Evolutionary conservation across 192 early-diverging fungal species (phyloP), one percentile per base, ranked within the genome.

Genomic region (Gaertneriomyces semiglobifer): DNA sequence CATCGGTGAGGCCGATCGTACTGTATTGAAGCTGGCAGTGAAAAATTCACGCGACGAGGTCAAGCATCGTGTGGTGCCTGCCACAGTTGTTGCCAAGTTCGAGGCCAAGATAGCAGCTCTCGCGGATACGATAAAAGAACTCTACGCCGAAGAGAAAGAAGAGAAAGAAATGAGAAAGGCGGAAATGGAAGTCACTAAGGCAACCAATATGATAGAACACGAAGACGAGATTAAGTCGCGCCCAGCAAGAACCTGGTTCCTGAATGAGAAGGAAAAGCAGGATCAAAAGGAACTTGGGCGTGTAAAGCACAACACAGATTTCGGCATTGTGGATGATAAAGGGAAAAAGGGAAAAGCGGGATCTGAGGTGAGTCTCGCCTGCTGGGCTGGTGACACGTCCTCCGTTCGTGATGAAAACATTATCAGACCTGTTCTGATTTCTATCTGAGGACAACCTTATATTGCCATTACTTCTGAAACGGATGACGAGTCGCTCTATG

Each of bases 241-340:
- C 45, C 97, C 97, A 25, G 89, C 88, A 41, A 85, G 88, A 79
- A 94, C 90, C 6, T 99, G 95, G 95, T 98, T 99, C 86, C 91
- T 95, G 74, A 78, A 87, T 7, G 77, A 86, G 20, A 81, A 84
- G 58, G 89, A 93, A 50, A 92, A 90, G 69, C 81, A 83, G 47
- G 66, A 74, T 6, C 74, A 88, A 5, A 89, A 90, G 68, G 74
- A 76, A 38, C 68, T 77, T 48, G 57, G 71, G 38, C 48, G 47
- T 33, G 66, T 53, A 55, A 70, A 70, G 43, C 77, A 80, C 42
- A 71, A 63, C 50, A 62, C 69, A 7, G 55, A 71, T 43, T 71
- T 71, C 50, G 69, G 54, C 11, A 2, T 58, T 11, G 64, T 16
- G 40, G 39, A 14, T 19, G 64, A 58, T 19, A 54, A 58, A 44